These are phyloP conservation scores for Komagataella populi DNA, from an alignment of 805 yeast genomes.

Conservation along the genomic window DNA sequence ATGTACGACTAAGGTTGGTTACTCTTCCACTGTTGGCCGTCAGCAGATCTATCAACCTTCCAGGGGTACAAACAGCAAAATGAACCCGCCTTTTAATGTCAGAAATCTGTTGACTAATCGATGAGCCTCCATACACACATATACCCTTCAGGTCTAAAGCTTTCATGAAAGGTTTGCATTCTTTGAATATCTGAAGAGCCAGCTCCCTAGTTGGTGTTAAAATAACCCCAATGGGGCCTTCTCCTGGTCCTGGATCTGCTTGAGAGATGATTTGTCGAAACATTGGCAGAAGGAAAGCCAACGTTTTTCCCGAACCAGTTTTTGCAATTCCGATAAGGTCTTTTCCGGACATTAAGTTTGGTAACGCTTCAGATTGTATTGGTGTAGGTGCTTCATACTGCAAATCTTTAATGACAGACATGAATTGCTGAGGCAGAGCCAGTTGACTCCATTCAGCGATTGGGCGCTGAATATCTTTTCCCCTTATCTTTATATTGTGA, in stretches of 20 bases:
- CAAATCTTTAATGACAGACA: slow-evolving; percentile 36
- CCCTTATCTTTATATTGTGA: slow-evolving; percentile 59
- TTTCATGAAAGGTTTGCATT: slow-evolving; percentile 43
- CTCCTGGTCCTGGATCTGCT: slow-evolving; percentile 31
- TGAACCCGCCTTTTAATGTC: slow-evolving; percentile 68
- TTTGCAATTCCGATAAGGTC: slow-evolving; percentile 92
- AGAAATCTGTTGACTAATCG: slow-evolving; percentile 70
- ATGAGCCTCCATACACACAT: slow-evolving; percentile 88
- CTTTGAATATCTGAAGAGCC: slow-evolving; percentile 70
- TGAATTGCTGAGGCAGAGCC: slow-evolving; percentile 53
- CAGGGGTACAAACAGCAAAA: slow-evolving; percentile 87
- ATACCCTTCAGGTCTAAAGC: slow-evolving; percentile 37
- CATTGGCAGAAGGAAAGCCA: slow-evolving; percentile 76
- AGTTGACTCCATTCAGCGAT: slow-evolving; percentile 68
- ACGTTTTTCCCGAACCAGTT: slow-evolving; percentile 93
- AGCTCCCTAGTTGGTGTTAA: slow-evolving; percentile 90
- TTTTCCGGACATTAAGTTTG: slow-evolving; percentile 78
- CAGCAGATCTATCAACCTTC: slow-evolving; percentile 78
- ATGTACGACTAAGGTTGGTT: slow-evolving; percentile 49
- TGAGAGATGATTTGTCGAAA: slow-evolving; percentile 76
- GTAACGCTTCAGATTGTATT: slow-evolving; percentile 83
- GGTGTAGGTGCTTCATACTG: slow-evolving; percentile 61
- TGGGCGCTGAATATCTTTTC: slow-evolving; percentile 47
- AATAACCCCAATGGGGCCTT: slow-evolving; percentile 70
- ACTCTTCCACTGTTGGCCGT: slow-evolving; percentile 76